Evolutionary conservation across 2,329 filamentous ascomycete genomes (phyloP).

Genomic region (Talaromyces sp.): DNA sequence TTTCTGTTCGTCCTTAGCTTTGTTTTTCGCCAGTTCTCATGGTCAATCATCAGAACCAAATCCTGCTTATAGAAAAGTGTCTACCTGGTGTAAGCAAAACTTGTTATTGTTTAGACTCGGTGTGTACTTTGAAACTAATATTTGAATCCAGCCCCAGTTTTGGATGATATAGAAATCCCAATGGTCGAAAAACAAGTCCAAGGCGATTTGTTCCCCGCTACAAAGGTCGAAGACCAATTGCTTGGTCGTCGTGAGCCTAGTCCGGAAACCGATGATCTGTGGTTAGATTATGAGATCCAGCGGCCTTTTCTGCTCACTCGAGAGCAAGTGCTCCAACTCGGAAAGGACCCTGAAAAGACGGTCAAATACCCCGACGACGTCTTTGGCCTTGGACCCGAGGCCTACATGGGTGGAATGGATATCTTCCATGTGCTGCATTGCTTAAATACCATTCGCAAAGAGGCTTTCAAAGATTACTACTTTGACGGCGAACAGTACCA

Average conservation of each 20-base stretch:
- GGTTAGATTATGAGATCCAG: constrained; percentile 25
- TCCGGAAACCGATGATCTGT: constrained; percentile 20
- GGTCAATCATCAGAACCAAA: background rate
- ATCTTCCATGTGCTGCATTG: constrained; percentile 37
- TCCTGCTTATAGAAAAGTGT: background rate
- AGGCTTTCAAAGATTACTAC: constrained; percentile 14
- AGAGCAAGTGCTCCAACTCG: constrained; percentile 20
- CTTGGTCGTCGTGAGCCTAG: constrained; percentile 26
- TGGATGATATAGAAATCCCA: constrained; percentile 12
- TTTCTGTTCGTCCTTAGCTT: background rate
- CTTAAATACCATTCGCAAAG: constrained; percentile 29
- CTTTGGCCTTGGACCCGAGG: constrained; percentile 25
- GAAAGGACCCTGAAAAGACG: constrained; percentile 24
- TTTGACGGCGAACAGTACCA: constrained; percentile 8
- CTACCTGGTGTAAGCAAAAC: constrained; percentile 2
- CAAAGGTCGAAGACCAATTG: constrained; percentile 12
- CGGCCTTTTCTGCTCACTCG: constrained; percentile 17
- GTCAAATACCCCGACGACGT: constrained; percentile 15
- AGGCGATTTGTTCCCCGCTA: constrained; percentile 21
- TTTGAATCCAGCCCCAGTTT: constrained; percentile 10
- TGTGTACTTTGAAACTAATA: background rate
- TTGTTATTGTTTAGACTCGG: background rate
- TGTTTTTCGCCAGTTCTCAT: background rate
- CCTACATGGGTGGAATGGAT: constrained; percentile 31
- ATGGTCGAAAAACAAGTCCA: constrained; percentile 14